Base-by-base conservation (phyloP, 352 stramenopile genomes). In the Phytophthora citricola region DNA sequence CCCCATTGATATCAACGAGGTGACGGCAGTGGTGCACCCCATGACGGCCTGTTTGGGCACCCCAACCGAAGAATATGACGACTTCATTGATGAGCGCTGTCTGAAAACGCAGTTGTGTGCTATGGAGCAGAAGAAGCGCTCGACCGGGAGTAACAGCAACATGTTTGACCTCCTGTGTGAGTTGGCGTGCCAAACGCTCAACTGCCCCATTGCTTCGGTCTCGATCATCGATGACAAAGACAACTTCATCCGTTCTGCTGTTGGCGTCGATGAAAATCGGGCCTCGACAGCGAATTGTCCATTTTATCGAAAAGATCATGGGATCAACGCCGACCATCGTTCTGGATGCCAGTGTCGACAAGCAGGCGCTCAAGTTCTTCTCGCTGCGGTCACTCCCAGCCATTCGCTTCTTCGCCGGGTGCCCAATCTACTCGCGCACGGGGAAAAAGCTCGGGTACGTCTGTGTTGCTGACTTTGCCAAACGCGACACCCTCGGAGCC, bases 121-220 rank as follows among this genome's bases (percentile, higher is more conserved):
- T 20, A 83, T 90, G 78, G 78, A 87, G 41, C 73, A 83, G 47
- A 74, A 83, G 58, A 83, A 81, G 22, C 61, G 73, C 10, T 72
- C 73, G 14, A 67, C 50, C 15, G 59, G 70, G 1, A 71, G 65
- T 38, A 79, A 73, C 53, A 87, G 78, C 71, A 90, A 90, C 70
- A 92, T 91, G 83, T 92, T 92, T 22, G 83, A 88, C 46, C 71
- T 94, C 24, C 73, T 94, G 36, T 94, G 86, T 58, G 86, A 92
- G 50, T 72, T 94, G 44, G 86, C 86, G 41, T 91, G 86, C 63
- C 83, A 94, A 58, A 91, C 86, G n/a, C 78, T 94, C 27, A 79
- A 80, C 55, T 94, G 86, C 34, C 86, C 86, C 5, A 91, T 94
- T 60, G 86, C 86, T 10, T 90, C 82, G 14, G 82, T 94, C 32